Evolutionary conservation across 495 filamentous ascomycete species (phyloP), one percentile per base, ranked within the genome.

Genomic region (Hyaloscypha hepaticicola): DNA sequence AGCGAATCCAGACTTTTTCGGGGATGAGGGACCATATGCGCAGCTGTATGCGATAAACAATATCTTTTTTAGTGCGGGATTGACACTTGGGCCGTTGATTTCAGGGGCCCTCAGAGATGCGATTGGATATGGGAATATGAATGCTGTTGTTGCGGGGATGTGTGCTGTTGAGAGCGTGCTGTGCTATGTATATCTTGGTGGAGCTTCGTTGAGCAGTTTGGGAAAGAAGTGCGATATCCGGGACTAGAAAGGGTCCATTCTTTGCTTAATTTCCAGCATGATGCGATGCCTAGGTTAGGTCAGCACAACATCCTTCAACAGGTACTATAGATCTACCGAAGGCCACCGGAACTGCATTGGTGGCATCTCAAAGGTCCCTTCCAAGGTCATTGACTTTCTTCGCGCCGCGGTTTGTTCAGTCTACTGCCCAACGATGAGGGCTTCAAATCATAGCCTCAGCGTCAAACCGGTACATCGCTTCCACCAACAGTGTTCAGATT

Each of bases 61-160:
- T 19, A 48, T 71, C 59, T 45, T 83, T 7, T 85, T 84, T 69
- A 79, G 77, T 63, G 62, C 69, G 1, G 83, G 83, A 21, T 69
- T 86, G 38, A 82, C 82, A 0, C 49, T 83, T 3, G 83, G 83
- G 0, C 83, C 83, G 19, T 33, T 85, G 24, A 53, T 81, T 4
- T 75, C 76, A 2, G 83, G 82, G 0, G 60, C 55, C 6, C 64
- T 86, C 61, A 84, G 76, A 58, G 79, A 83, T 33, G 63, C 51
- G 8, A 73, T 85, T 41, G 83, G 83, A 1, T 86, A 84, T 67
- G 82, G 83, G 21, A 80, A 85, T 67, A 86, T 86, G 83, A 85
- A 83, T 69, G 69, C 78, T 6, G 77, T 83, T 9, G 65, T 85
- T 38, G 83, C 79, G 3, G 72, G 67, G 0, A 63, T 84, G 27